These are phyloP conservation scores for Spatholobus suberectus DNA, from an alignment of 306 rosid genomes.

Conservation along the genomic window DNA sequence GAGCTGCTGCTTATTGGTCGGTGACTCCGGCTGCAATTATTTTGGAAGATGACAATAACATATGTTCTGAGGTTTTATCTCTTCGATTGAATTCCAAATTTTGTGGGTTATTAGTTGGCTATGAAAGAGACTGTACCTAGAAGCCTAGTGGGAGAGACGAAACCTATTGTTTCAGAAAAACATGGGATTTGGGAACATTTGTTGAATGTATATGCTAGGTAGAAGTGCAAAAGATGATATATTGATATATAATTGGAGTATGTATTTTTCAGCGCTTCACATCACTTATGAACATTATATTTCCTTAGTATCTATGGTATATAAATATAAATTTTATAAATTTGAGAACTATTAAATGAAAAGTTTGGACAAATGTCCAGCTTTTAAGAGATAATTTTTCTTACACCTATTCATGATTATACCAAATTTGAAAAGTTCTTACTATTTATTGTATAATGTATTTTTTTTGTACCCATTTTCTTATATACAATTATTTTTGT, in stretches of 20 bases:
- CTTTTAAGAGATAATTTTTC: too few relatives aligned
- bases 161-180: conserved; percentile 28
- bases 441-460: too few relatives aligned
- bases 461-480: too few relatives aligned
- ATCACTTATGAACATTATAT: conserved; percentile 24
- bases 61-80: conserved; percentile 30
- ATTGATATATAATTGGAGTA: conserved; percentile 26
- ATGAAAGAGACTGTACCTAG: conserved; percentile 42
- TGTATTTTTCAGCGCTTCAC: conserved; percentile 29
- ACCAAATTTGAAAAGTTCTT: too few relatives aligned
- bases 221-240: conserved; percentile 27
- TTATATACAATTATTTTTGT: too few relatives aligned
- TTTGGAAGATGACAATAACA: conserved; percentile 56
- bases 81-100: conserved; percentile 46
- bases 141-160: conserved; percentile 25
- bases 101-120: conserved; percentile 48
- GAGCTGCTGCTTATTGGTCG: conserved; percentile 58
- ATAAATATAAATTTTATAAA: too few relatives aligned
- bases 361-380: too few relatives aligned
- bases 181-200: conserved; percentile 29
- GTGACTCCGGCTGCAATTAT: conserved; percentile 50
- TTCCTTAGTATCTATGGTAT: neutral
- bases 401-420: too few relatives aligned
- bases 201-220: conserved; percentile 41
- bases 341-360: too few relatives aligned